Conservation (phyloP, 345 rosid species). For the Populus deltoides region DNA sequence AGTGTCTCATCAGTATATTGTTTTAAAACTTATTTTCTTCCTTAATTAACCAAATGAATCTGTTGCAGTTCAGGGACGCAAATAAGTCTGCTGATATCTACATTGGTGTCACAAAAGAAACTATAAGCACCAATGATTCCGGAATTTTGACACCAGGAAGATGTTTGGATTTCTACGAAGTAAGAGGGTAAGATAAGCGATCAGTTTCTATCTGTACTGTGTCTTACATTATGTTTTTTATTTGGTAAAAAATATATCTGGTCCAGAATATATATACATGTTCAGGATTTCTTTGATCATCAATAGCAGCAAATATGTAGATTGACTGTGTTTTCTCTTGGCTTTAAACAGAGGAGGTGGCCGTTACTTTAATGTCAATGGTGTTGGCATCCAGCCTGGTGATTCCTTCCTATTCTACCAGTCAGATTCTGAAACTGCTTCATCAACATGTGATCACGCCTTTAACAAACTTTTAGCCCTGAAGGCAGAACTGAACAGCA, state of each 20-base stretch:
- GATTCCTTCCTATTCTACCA: slow-evolving; percentile 38
- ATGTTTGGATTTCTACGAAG: slow-evolving; percentile 19
- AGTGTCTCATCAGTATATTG: not conserved
- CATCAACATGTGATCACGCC: slow-evolving; percentile 9
- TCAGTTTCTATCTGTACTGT: not conserved
- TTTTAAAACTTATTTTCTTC: not conserved
- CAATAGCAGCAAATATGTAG: not conserved
- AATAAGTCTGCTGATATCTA: slow-evolving; percentile 5
- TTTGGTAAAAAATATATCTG: no score
- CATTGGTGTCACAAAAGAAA: slow-evolving; percentile 17
- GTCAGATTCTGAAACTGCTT: slow-evolving; percentile 32
- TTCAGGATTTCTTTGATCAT: not conserved
- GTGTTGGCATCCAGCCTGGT: slow-evolving; percentile 31
- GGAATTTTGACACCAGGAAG: not conserved
- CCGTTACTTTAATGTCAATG: slow-evolving; percentile 19
- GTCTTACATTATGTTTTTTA: not conserved
- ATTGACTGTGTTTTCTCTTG: not conserved
- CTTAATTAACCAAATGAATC: not conserved
- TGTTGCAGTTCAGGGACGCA: slow-evolving; percentile 8
- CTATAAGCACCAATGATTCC: not conserved
- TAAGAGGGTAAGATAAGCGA: slow-evolving; percentile 22
- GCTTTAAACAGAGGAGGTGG: slow-evolving; percentile 17
- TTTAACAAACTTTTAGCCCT: slow-evolving; percentile 12
- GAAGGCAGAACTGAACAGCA: slow-evolving; percentile 2
- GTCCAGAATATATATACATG: not conserved